phyloP scores from a whole-genome alignment of 75 land plant genomes.

The Larix kaempferi region DNA sequence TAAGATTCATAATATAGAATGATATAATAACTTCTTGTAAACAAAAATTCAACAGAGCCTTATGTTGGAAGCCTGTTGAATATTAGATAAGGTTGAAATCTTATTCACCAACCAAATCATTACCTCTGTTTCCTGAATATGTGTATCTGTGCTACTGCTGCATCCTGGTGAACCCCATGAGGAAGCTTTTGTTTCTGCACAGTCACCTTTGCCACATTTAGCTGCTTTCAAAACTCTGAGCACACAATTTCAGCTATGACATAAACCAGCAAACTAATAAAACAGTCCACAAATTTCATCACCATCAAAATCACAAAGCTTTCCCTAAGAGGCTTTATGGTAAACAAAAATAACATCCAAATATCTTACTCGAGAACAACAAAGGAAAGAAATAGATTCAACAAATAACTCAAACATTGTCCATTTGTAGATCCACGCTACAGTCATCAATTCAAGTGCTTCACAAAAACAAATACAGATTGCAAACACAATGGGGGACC shows the following conservation, averaged over 20 bases:
- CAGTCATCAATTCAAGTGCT: background rate
- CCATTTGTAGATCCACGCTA: background rate
- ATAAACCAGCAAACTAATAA: background rate
- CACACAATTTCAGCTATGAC: background rate
- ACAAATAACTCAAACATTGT: background rate
- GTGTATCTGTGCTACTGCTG: constrained; percentile 40
- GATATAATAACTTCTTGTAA: background rate
- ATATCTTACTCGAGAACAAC: background rate
- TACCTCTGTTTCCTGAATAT: constrained; percentile 42
- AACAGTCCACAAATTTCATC: background rate
- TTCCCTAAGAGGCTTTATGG: background rate
- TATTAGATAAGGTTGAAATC: background rate
- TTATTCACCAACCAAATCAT: background rate
- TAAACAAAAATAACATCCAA: background rate
- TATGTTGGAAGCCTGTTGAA: background rate
- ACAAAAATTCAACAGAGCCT: background rate
- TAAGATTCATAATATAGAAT: background rate
- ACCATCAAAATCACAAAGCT: background rate
- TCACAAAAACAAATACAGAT: background rate
- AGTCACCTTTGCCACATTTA: background rate
- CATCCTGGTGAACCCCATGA: constrained; percentile 38
- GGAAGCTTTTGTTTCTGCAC: constrained; percentile 2
- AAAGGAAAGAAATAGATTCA: background rate
- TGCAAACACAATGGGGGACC: background rate
- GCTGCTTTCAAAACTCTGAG: background rate